Percentiles rank a stretch among this genome's conserved stretches.
Evolutionary conservation across 2,329 filamentous ascomycete species (phyloP).

Genomic region (Penicillium sp.): DNA sequence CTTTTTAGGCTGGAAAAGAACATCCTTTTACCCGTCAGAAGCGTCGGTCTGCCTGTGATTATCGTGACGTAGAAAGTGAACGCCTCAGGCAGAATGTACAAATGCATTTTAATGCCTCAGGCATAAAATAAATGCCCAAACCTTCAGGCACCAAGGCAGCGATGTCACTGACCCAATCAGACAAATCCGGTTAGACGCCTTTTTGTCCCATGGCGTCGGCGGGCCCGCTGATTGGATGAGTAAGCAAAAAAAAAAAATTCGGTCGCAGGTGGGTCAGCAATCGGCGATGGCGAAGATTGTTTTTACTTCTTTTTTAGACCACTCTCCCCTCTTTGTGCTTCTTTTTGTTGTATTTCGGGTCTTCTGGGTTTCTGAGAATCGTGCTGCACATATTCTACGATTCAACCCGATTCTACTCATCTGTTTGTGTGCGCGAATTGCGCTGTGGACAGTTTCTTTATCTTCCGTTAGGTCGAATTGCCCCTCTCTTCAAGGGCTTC

Average conservation of each 20-base stretch:
- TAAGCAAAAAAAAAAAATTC: slow-evolving; percentile 10
- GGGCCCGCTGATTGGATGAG: slow-evolving; percentile 8
- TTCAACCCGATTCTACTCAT: not conserved
- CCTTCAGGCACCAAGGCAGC: not conserved
- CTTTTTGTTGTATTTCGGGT: slow-evolving; percentile 5
- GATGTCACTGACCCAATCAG: not conserved
- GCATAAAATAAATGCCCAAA: not conserved
- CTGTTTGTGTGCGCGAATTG: slow-evolving; percentile 6
- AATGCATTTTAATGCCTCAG: not conserved
- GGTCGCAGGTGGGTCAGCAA: slow-evolving; percentile 5
- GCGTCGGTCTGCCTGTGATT: not conserved
- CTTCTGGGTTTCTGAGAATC: slow-evolving; percentile 3
- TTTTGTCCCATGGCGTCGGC: slow-evolving; percentile 2
- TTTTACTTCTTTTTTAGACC: slow-evolving; percentile 2
- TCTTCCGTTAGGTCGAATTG: slow-evolving; percentile 6
- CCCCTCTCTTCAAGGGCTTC: slow-evolving; percentile 7
- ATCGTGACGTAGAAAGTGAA: not conserved
- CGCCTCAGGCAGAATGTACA: not conserved
- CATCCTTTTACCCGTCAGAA: slow-evolving; percentile 3
- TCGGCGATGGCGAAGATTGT: slow-evolving; percentile 4
- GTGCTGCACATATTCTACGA: slow-evolving; percentile 6
- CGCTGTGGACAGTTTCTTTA: slow-evolving; percentile 1
- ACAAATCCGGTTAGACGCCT: not conserved
- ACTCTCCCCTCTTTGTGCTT: slow-evolving; percentile 13
- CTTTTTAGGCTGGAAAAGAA: not conserved